phyloP scores from a whole-genome alignment of 2,329 filamentous ascomycete genomes.

The Colletotrichum spinosum region DNA sequence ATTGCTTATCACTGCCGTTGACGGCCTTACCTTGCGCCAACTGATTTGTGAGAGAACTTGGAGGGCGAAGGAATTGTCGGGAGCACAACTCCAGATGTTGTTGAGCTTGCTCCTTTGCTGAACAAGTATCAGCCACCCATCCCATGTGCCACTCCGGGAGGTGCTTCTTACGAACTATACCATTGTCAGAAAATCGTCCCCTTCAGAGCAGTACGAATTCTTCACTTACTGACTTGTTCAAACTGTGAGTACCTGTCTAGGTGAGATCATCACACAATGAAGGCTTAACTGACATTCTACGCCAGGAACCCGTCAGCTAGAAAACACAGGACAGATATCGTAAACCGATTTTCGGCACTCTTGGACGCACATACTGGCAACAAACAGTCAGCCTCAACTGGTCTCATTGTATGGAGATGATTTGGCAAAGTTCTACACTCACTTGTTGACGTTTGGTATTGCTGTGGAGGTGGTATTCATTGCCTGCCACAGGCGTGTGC shows the following conservation, averaged over 20 bases:
- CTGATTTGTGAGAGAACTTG: not conserved
- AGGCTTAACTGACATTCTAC: slow-evolving; percentile 18
- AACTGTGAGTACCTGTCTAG: not conserved
- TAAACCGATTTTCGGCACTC: too few relatives aligned
- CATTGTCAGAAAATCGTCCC: not conserved
- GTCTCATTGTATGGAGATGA: too few relatives aligned
- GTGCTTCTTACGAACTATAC: slow-evolving; percentile 5
- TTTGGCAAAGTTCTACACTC: not conserved
- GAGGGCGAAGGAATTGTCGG: slow-evolving; percentile 10
- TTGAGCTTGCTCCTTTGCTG: slow-evolving; percentile 19
- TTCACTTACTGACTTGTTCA: slow-evolving; percentile 11
- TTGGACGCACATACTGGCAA: not conserved
- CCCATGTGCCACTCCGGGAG: not conserved
- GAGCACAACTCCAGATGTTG: slow-evolving; percentile 7
- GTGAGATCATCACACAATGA: not conserved
- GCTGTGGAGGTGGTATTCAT: not conserved
- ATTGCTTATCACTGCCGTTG: too few relatives aligned
- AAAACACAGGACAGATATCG: too few relatives aligned
- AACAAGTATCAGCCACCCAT: not conserved
- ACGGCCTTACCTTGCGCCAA: not conserved
- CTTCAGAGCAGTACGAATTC: too few relatives aligned
- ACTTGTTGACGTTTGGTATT: not conserved
- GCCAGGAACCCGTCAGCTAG: too few relatives aligned
- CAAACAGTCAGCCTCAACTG: too few relatives aligned
- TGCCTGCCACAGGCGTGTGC: not conserved